phyloP scores from a whole-genome alignment of 345 rosid species.

The Lagerstroemia speciosa region DNA sequence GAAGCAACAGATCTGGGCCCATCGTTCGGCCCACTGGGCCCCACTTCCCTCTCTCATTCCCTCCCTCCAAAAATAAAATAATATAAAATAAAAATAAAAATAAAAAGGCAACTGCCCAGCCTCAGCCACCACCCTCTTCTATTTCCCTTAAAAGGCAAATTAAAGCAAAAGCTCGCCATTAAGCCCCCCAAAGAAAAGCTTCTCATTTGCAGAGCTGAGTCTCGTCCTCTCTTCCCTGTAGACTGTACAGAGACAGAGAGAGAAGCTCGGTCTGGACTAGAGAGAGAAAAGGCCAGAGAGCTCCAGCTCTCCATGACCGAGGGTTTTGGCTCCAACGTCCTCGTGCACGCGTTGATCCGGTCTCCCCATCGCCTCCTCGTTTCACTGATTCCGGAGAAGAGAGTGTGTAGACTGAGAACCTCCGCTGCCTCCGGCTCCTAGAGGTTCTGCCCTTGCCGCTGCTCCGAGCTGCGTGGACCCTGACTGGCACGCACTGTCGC shows the following conservation, averaged over 20 bases:
- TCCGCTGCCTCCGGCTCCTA: neutral
- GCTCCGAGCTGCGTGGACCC: neutral
- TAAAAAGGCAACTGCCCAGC: neutral
- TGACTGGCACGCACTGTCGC: neutral
- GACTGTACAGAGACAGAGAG: neutral
- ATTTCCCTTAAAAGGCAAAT: neutral
- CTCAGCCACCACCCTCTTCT: neutral
- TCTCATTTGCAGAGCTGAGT: neutral
- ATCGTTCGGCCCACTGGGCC: conserved; percentile 16
- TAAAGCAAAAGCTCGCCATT: neutral
- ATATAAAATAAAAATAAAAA: neutral
- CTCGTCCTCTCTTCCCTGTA: neutral
- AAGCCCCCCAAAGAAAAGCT: neutral
- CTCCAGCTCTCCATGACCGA: neutral
- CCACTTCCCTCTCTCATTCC: too few relatives aligned
- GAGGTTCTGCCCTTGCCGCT: neutral
- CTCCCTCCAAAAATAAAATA: too few relatives aligned
- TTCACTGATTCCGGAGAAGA: neutral
- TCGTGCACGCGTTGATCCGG: neutral
- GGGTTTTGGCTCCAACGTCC: neutral
- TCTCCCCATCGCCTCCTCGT: neutral
- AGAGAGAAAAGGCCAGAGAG: neutral
- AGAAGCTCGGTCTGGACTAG: neutral
- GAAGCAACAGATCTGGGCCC: conserved; percentile 39
- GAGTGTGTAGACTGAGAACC: neutral